phyloP scores from a whole-genome alignment of 768 basidiomycete species.

The Trametes cubensis region DNA sequence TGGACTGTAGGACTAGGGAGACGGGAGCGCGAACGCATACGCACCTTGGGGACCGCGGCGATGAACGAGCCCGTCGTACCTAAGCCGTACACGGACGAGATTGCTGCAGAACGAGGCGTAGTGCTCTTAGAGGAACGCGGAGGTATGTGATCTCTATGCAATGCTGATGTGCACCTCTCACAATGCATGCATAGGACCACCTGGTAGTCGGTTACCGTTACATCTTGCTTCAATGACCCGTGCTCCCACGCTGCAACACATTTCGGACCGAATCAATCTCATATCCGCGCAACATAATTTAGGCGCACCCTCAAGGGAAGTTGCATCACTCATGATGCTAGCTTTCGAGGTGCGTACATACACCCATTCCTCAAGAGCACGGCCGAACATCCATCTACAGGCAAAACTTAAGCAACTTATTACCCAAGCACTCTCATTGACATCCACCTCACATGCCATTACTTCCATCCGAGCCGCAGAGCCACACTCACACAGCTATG shows the following conservation, averaged over 20 bases:
- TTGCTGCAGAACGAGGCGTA: constrained; percentile 70
- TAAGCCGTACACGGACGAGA: constrained; percentile 62
- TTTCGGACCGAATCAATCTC: constrained; percentile 78
- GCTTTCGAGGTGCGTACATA: constrained; percentile 68
- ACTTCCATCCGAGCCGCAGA: constrained; percentile 69
- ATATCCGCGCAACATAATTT: constrained; percentile 80
- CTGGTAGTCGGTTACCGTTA: constrained; percentile 71
- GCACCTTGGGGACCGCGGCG: constrained; percentile 48
- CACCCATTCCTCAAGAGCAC: background rate
- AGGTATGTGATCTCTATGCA: constrained; percentile 45
- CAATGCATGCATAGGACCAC: constrained; percentile 49
- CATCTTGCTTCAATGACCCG: constrained; percentile 76
- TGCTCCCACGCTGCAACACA: constrained; percentile 74
- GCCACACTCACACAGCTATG: constrained; percentile 37
- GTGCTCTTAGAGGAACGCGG: constrained; percentile 64
- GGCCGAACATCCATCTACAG: constrained; percentile 37
- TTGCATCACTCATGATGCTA: constrained; percentile 70
- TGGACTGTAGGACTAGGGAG: constrained; percentile 76
- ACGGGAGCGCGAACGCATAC: constrained; percentile 74
- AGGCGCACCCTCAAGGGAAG: constrained; percentile 58
- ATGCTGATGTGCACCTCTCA: background rate
- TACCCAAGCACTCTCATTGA: constrained; percentile 76
- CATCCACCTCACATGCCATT: constrained; percentile 74
- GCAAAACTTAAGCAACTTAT: constrained; percentile 85
- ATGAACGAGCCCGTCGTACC: constrained; percentile 43